Evolutionary conservation across 2,329 filamentous ascomycete species (phyloP).

Genomic region (Arthroderma sp.): DNA sequence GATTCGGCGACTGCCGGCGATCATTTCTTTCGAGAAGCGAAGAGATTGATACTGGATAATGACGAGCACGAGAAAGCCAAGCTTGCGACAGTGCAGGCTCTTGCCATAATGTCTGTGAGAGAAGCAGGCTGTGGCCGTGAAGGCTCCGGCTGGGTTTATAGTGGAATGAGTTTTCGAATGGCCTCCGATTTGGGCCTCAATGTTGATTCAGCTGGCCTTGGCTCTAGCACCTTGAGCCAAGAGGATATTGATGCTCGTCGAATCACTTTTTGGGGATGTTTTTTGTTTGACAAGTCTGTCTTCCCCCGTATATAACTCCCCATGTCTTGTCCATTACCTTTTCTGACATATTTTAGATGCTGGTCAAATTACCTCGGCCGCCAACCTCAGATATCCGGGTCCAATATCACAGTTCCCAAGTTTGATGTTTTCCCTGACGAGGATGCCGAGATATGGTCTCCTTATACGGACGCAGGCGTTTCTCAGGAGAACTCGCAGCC

Average conservation of each 20-base stretch:
- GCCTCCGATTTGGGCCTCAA: conserved; percentile 87
- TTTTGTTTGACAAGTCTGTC: conserved; percentile 77
- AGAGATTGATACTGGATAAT: conserved; percentile 74
- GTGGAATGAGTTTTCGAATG: conserved; percentile 97
- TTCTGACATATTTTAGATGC: conserved; percentile 38
- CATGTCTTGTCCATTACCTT: background rate
- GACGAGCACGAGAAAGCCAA: conserved; percentile 86
- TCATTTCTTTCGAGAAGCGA: conserved; percentile 91
- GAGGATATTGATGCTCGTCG: conserved; percentile 77
- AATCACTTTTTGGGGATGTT: conserved; percentile 96
- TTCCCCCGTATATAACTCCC: background rate
- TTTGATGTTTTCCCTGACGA: conserved; percentile 84
- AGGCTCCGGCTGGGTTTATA: conserved; percentile 95
- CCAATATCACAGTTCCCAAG: conserved; percentile 71
- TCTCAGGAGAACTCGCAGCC: conserved; percentile 58
- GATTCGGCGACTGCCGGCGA: conserved; percentile 82
- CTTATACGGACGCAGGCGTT: conserved; percentile 74
- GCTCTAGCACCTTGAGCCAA: conserved; percentile 53
- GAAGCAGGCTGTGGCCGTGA: conserved; percentile 91
- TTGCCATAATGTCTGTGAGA: conserved; percentile 89
- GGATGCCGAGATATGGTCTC: conserved; percentile 73
- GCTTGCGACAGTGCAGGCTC: conserved; percentile 79
- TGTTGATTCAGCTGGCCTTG: conserved; percentile 59
- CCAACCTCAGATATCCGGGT: conserved; percentile 69
- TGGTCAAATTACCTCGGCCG: conserved; percentile 96